phyloP scores from a whole-genome alignment of 2,329 filamentous ascomycete genomes.

The Fusarium vanettenii region DNA sequence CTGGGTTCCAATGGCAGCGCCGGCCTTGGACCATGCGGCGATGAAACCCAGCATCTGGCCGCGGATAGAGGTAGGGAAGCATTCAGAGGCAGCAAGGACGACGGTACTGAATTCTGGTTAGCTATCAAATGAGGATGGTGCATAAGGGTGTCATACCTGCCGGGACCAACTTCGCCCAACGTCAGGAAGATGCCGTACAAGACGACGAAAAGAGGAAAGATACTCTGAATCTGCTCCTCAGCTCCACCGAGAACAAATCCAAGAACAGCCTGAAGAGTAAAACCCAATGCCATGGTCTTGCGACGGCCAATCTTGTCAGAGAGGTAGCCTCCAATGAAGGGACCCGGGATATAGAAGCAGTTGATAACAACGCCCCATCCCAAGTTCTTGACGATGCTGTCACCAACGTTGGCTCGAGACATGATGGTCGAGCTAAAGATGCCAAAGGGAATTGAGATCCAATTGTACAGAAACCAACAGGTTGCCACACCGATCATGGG shows the following conservation, averaged over 20 bases:
- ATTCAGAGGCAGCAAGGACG: constrained; percentile 56
- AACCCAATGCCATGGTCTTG: constrained; percentile 63
- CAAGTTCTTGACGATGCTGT: constrained; percentile 56
- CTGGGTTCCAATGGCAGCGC: constrained; percentile 61
- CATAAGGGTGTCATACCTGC: constrained; percentile 46
- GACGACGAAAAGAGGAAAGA: constrained; percentile 63
- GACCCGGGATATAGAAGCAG: constrained; percentile 62
- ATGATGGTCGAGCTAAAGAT: constrained; percentile 67
- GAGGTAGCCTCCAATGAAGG: constrained; percentile 59
- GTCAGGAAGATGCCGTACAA: constrained; percentile 63
- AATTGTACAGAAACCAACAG: constrained; percentile 67
- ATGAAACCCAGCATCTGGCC: constrained; percentile 62
- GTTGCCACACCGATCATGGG: constrained; percentile 60
- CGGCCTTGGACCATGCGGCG: constrained; percentile 60
- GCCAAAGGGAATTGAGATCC: constrained; percentile 65
- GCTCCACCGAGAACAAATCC: constrained; percentile 64
- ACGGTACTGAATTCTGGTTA: constrained; percentile 45
- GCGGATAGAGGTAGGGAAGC: constrained; percentile 61
- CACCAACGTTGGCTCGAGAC: constrained; percentile 51
- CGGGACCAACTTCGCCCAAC: constrained; percentile 62
- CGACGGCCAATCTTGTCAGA: constrained; percentile 62
- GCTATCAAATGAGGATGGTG: not conserved
- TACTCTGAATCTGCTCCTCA: constrained; percentile 54
- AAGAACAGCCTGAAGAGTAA: constrained; percentile 56
- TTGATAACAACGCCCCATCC: constrained; percentile 61